phyloP scores from a whole-genome alignment of 2,329 filamentous ascomycete species.

The Lachnum nothofagi region DNA sequence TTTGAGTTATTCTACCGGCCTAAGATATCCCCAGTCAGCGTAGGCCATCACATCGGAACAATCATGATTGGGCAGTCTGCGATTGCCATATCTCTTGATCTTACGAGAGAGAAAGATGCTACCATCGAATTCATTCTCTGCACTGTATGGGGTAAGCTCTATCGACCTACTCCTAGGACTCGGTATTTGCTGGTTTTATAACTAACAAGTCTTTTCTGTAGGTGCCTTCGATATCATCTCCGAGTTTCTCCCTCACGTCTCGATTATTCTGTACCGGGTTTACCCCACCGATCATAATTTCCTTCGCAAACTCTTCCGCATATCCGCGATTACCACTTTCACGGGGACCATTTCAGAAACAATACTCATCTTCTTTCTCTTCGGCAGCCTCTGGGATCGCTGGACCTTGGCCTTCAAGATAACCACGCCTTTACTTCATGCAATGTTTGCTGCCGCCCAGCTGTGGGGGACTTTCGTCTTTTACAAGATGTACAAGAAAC shows the following conservation, averaged over 20 bases:
- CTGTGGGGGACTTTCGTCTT: constrained; percentile 40
- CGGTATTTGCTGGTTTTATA: constrained; percentile 9
- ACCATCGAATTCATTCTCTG: constrained; percentile 31
- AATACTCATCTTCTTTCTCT: constrained; percentile 40
- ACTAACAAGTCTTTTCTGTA: constrained; percentile 19
- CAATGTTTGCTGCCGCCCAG: constrained; percentile 39
- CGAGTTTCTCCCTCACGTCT: constrained; percentile 42
- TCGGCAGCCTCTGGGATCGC: constrained; percentile 38
- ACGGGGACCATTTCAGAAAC: constrained; percentile 39
- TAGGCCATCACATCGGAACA: constrained; percentile 36
- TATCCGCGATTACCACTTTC: constrained; percentile 36
- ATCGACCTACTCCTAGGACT: not conserved
- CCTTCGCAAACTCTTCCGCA: constrained; percentile 36
- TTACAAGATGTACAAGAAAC: constrained; percentile 35
- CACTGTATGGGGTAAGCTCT: constrained; percentile 27
- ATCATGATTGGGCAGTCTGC: constrained; percentile 38
- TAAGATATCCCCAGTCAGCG: constrained; percentile 38
- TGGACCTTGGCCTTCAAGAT: constrained; percentile 42
- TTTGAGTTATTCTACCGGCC: constrained; percentile 42
- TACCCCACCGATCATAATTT: constrained; percentile 36
- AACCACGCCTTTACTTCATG: constrained; percentile 39
- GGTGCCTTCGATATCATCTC: constrained; percentile 43
- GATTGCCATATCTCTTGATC: constrained; percentile 35
- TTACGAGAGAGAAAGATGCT: constrained; percentile 25
- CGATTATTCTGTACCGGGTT: constrained; percentile 42